Evolutionary conservation across 371 early-diverging fungal genomes (phyloP), one percentile per base, ranked within the genome.

Genomic region (Chytridiales sp.): DNA sequence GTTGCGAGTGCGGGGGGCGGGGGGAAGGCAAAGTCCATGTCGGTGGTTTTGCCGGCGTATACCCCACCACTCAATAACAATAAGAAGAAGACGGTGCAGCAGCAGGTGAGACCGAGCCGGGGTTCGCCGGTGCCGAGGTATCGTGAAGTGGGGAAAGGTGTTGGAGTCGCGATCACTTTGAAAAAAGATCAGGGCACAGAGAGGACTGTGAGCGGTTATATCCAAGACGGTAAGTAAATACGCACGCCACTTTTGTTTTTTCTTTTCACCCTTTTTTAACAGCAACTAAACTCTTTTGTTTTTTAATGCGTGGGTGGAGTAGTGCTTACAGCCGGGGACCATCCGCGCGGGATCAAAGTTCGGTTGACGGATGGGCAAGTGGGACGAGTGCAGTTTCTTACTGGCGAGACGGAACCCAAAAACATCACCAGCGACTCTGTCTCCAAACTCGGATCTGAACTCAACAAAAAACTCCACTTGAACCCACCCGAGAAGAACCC

Each of bases 321-420:
- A 61, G 59, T 73, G 13, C 38, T 73, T 22, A 73, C 74, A 4
- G 22, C 38, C 0, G 70, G 74, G 9, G 60, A 67, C 36, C 74
- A 73, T 43, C 68, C 67, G 29, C 62, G 64, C 15, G 74, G 74
- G 3, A 52, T 73, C 5, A 73, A 73, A 59, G 74, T 73, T 15
- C 62, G 66, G 3, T 51, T 69, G 11, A 29, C n/a, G 11, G 66
- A 73, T 46, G 68, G 70, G 3, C 64, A 48, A 11, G 70, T 69
- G 6, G 74, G 74, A 4, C 62, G 74, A 13, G 74, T 73, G 5
- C 61, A 69, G 35, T 59, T 53, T 11, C 29, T 68, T 15, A 66
- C 66, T 9, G 64, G 60, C 22, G 13, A 22, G 17, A 17, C 50
- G 31, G 34, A 42, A 34, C 13, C 44, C 8, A n/a, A 43, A 56